Evolutionary conservation across 768 basidiomycete genomes (phyloP), one percentile per base, ranked within the genome.

Genomic region (Collybia sp.): DNA sequence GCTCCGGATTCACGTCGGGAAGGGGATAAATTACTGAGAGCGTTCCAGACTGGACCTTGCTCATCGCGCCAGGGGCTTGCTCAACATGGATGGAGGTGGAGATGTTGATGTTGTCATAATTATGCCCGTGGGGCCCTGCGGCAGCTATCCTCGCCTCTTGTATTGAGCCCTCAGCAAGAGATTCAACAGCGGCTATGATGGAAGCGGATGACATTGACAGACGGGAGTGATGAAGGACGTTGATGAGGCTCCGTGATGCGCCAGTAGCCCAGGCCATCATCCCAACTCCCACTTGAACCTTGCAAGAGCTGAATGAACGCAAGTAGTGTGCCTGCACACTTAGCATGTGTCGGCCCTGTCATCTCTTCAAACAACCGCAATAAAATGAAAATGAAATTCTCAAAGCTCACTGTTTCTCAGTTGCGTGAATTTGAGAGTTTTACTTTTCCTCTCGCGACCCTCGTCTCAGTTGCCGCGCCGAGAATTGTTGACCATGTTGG

Each of bases 21-120:
- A 67, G 48, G 15, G 48, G 31, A 46, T 69, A 69, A 2, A 70
- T 42, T 4, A 66, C 50, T 5, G 54, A 19, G 40, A 66, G 62
- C 0, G 66, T 69, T 1, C 68, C 66, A 1, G 65, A 67, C 33
- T 65, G 63, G 5, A 68, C 68, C 47, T 68, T 70, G 30, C 47
- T 53, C 10, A 56, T 55, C 1, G 54, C 52, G n/a, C 48, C 42
- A 2, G 51, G 48, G 0, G 47, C 40, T 45, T 69, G 63, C 46
- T 69, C 64, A 15, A 66, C 53, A 35, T 53, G 57, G 13, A 60
- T 67, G 1, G 66, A 67, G 1, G 52, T 58, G 0, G 49, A 57
- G 19, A 64, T 42, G 34, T 66, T 62, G 40, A 64, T 54, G 36
- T 67, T 69, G 43, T 51, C 43, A 30, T 51, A 51, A 3, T 19